phyloP scores from a whole-genome alignment of 2,329 filamentous ascomycete genomes.

The Coniochaeta sp. region DNA sequence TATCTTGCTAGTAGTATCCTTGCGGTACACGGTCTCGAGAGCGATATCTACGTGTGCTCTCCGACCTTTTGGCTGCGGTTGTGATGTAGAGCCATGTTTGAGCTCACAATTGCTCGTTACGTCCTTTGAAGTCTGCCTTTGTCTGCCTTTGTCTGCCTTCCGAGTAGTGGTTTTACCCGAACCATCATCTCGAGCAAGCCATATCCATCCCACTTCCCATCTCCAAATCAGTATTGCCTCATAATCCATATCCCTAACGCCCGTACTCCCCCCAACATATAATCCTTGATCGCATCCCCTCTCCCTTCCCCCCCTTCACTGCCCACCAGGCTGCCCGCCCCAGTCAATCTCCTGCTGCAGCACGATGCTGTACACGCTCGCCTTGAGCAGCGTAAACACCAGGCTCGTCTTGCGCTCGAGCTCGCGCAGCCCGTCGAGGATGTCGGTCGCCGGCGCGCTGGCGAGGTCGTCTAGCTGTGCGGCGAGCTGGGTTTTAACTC shows the following conservation, averaged over 20 bases:
- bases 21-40: background rate
- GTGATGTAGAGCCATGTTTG: background rate
- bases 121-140: too few species aligned
- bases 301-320: background rate
- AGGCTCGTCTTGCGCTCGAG: conserved; percentile 91
- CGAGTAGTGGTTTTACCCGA: background rate
- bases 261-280: background rate
- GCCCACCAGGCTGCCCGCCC: conserved; percentile 32
- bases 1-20: background rate
- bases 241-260: background rate
- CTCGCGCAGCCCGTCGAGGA: conserved; percentile 77
- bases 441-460: conserved; percentile 67
- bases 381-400: conserved; percentile 93
- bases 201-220: background rate
- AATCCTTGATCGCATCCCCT: background rate
- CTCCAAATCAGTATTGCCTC: background rate
- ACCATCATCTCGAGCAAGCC: background rate
- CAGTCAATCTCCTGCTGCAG: conserved; percentile 92
- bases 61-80: background rate
- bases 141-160: too few species aligned
- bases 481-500: conserved; percentile 44
- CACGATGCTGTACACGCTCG: conserved; percentile 97
- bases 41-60: background rate
- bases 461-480: conserved; percentile 55
- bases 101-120: too few species aligned